Conservation (phyloP, 116 monocot species). For the Zostera marina region DNA sequence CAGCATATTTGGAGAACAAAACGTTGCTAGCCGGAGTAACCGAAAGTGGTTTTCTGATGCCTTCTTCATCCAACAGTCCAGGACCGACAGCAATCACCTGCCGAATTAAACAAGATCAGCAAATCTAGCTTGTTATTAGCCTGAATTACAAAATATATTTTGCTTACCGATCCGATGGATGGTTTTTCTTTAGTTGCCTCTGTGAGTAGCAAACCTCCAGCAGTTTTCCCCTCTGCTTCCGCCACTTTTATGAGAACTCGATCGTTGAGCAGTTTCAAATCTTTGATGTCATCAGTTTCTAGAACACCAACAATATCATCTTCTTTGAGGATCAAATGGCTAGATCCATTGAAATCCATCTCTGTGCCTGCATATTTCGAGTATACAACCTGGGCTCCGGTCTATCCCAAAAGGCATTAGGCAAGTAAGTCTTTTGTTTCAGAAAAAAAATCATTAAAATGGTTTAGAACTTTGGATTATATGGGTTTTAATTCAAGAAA, state of each 20-base stretch:
- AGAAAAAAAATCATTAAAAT: too few species aligned
- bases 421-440: neutral
- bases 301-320: slow-evolving; percentile 49
- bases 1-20: slow-evolving; percentile 52
- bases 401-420: slow-evolving; percentile 5
- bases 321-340: slow-evolving; percentile 39
- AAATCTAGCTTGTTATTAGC: neutral
- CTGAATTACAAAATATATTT: neutral
- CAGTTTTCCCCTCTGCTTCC: slow-evolving; percentile 55
- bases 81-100: slow-evolving; percentile 49
- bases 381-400: slow-evolving; percentile 36
- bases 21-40: slow-evolving; percentile 33
- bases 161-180: slow-evolving; percentile 54
- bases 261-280: slow-evolving; percentile 44
- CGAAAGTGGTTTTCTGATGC: slow-evolving; percentile 20
- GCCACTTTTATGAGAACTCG: slow-evolving; percentile 49
- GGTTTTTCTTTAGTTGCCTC: slow-evolving; percentile 60
- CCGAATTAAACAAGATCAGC: neutral
- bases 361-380: slow-evolving; percentile 56
- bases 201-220: slow-evolving; percentile 55
- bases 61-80: slow-evolving; percentile 42
- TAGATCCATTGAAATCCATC: slow-evolving; percentile 31
- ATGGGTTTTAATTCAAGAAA: neutral
- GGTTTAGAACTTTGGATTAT: neutral
- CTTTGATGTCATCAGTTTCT: slow-evolving; percentile 45